These are phyloP conservation scores for Dioscorea alata DNA, from an alignment of 106 monocot genomes.

Conservation along the genomic window DNA sequence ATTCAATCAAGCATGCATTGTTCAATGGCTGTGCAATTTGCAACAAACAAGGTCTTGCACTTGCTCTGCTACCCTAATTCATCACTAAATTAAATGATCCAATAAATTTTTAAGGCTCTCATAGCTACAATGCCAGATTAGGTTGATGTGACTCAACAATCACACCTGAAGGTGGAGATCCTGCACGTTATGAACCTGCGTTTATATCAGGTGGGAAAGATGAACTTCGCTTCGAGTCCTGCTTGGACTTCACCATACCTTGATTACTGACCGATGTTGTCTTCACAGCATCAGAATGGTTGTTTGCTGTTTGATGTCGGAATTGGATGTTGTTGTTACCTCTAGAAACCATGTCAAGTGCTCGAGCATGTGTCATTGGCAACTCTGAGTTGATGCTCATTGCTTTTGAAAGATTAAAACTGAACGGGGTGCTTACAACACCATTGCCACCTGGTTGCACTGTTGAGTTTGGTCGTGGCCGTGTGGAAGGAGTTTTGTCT, in stretches of 20 bases:
- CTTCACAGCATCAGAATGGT: conserved; percentile 12
- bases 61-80: no score
- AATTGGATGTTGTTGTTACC: neutral
- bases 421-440: neutral
- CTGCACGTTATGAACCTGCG: conserved; percentile 34
- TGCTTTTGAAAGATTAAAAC: neutral
- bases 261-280: conserved; percentile 4
- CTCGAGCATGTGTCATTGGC: neutral
- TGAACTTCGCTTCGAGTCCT: neutral
- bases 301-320: neutral
- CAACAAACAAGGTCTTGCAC: no score
- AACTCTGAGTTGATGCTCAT: neutral
- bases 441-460: conserved; percentile 5
- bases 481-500: neutral
- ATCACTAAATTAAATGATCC: neutral
- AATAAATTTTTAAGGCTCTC: conserved; percentile 1
- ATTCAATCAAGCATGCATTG: no score
- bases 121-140: conserved; percentile 44
- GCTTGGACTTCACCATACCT: neutral
- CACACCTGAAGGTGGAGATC: conserved; percentile 27
- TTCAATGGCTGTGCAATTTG: no score
- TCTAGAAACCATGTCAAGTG: neutral
- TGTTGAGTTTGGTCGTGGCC: neutral
- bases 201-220: conserved; percentile 40
- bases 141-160: conserved; percentile 39